phyloP scores from a whole-genome alignment of 441 rosid species.

The Mallotus repandus region DNA sequence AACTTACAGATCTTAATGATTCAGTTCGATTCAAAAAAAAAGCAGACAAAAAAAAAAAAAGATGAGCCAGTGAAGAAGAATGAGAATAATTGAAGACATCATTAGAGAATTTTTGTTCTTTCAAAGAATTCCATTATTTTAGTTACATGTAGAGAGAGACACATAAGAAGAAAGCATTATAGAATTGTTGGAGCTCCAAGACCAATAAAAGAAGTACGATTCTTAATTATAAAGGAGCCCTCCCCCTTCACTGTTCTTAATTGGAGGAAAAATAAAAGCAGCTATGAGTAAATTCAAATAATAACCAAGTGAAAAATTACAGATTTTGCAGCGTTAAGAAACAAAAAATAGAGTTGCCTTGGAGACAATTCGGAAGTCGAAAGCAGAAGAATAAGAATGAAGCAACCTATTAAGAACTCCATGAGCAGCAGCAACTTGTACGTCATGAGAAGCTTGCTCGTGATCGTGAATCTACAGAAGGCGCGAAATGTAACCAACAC shows the following conservation, averaged over 20 bases:
- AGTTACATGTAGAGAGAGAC: neutral
- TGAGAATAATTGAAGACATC: no score
- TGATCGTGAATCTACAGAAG: conserved; percentile 60
- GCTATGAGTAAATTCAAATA: neutral
- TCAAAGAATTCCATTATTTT: no score
- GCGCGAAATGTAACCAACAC: conserved; percentile 53
- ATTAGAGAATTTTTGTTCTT: no score
- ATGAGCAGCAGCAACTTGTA: conserved; percentile 56
- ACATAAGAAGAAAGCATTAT: conserved; percentile 29
- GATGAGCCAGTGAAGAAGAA: no score
- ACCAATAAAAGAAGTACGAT: conserved; percentile 36
- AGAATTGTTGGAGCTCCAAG: conserved; percentile 47
- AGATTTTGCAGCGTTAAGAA: no score
- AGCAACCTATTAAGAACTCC: conserved; percentile 55
- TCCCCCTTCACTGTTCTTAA: conserved; percentile 60
- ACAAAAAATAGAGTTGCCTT: conserved; percentile 31
- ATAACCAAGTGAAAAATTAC: neutral
- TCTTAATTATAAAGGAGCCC: conserved; percentile 50
- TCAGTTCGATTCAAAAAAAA: no score
- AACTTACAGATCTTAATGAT: no score
- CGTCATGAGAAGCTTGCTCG: conserved; percentile 57
- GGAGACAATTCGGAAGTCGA: conserved; percentile 53
- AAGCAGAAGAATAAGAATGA: conserved; percentile 52
- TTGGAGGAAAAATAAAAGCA: no score
- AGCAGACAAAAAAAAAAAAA: no score